phyloP scores from a whole-genome alignment of 2,329 filamentous ascomycete species.

The Annulohypoxylon truncatum region DNA sequence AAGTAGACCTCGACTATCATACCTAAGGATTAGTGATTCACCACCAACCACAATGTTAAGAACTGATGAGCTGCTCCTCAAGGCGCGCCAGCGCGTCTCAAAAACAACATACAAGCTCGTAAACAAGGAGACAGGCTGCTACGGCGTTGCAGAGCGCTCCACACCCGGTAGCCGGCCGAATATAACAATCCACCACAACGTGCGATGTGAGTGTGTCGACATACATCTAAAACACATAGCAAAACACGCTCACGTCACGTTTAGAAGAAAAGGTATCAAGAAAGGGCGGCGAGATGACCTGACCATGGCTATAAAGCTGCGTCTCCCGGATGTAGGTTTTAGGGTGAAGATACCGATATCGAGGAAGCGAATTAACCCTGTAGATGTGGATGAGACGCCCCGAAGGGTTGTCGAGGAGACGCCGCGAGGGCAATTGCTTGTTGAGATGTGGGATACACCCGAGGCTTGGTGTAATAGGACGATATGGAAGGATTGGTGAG shows the following conservation, averaged over 20 bases:
- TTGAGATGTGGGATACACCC: constrained; percentile 41
- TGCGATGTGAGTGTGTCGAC: constrained; percentile 32
- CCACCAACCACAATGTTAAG: constrained; percentile 6
- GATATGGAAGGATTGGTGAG: constrained; percentile 44
- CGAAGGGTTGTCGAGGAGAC: constrained; percentile 24
- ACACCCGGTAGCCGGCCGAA: constrained; percentile 8
- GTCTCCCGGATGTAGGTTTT: constrained; percentile 18
- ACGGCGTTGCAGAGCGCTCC: constrained; percentile 23
- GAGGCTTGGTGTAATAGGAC: constrained; percentile 34
- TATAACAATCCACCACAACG: constrained; percentile 36
- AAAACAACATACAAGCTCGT: constrained; percentile 28
- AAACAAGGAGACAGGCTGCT: constrained; percentile 35
- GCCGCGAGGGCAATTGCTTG: constrained; percentile 24
- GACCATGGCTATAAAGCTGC: constrained; percentile 39
- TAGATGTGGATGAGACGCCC: constrained; percentile 15
- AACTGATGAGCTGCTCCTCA: constrained; percentile 18
- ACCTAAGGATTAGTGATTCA: neutral
- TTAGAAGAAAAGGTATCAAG: constrained; percentile 13
- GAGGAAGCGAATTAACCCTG: constrained; percentile 3
- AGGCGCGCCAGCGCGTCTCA: constrained; percentile 27
- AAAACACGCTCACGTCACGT: constrained; percentile 23
- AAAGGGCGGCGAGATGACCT: constrained; percentile 35
- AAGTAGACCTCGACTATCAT: neutral
- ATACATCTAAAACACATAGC: constrained; percentile 32
- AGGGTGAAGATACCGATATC: constrained; percentile 12